These are phyloP conservation scores for Cylindrotheca fusiformis DNA, from an alignment of 108 stramenopile species.

Conservation along the genomic window DNA sequence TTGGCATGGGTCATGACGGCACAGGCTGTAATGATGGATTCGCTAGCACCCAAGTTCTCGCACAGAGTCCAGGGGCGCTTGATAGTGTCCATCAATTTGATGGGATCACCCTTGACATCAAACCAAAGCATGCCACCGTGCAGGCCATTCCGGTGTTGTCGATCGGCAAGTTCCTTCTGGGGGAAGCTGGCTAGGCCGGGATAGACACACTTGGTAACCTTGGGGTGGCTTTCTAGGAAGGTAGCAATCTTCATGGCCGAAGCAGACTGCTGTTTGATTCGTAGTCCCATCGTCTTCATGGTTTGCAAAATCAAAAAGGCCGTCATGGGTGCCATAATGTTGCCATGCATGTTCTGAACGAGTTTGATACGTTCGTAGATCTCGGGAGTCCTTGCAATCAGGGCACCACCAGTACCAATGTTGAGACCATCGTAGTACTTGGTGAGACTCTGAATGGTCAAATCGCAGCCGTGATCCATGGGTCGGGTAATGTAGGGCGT, in stretches of 20 bases:
- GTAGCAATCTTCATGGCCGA: conserved; percentile 78
- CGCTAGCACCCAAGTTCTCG: conserved; percentile 79
- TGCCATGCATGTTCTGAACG: conserved; percentile 82
- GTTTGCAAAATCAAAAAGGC: conserved; percentile 79
- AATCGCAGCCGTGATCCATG: conserved; percentile 68
- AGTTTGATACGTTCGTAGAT: conserved; percentile 70
- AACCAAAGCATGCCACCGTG: conserved; percentile 89
- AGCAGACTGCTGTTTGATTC: conserved; percentile 59
- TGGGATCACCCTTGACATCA: conserved; percentile 77
- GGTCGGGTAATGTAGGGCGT: conserved; percentile 60
- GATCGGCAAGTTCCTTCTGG: conserved; percentile 79
- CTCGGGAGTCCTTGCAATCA: conserved; percentile 62
- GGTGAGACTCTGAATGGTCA: conserved; percentile 75
- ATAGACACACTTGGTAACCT: conserved; percentile 69
- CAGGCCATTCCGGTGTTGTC: conserved; percentile 65
- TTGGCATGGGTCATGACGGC: conserved; percentile 88
- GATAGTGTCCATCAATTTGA: conserved; percentile 75
- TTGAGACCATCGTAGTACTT: conserved; percentile 86
- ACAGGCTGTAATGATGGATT: conserved; percentile 80
- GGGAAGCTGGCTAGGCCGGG: conserved; percentile 78
- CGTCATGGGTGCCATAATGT: conserved; percentile 80
- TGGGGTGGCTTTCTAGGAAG: conserved; percentile 77
- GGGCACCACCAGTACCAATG: conserved; percentile 77
- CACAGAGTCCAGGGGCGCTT: conserved; percentile 82
- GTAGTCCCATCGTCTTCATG: conserved; percentile 83